A percentile compares a stretch with the other conserved stretches of the same genome.
These are phyloP conservation scores for Austropuccinia psidii DNA, from an alignment of 1,284 basidiomycete species.

Conservation along the genomic window DNA sequence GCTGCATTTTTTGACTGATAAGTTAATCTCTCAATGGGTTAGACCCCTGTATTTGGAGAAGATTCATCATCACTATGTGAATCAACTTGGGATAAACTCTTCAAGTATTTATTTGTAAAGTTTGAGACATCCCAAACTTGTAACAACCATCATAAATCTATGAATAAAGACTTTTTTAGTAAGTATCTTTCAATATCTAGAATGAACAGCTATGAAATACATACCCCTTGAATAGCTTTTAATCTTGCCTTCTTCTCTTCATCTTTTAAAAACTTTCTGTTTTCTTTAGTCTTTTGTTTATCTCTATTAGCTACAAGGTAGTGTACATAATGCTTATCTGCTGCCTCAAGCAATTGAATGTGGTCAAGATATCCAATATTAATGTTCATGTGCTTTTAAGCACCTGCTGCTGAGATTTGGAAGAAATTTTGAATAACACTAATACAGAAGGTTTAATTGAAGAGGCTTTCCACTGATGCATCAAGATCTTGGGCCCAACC, in stretches of 20 bases:
- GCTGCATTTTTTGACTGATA: too few species aligned
- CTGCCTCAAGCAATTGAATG: neutral
- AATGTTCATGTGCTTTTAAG: neutral
- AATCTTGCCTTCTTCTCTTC: neutral
- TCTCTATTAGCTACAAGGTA: neutral
- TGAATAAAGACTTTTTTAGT: neutral
- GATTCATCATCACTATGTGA: conserved; percentile 10
- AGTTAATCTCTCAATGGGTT: neutral
- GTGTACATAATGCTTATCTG: conserved; percentile 8
- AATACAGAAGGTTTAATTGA: too few species aligned
- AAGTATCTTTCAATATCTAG: neutral
- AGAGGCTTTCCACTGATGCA: too few species aligned
- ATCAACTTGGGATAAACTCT: neutral
- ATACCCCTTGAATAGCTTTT: neutral
- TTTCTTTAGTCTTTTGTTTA: neutral
- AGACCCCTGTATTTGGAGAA: neutral
- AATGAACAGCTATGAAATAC: neutral
- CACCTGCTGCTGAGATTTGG: neutral
- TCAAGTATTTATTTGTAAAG: neutral
- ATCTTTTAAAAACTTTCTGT: neutral
- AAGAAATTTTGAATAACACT: too few species aligned
- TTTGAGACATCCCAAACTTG: neutral
- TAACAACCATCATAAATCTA: neutral
- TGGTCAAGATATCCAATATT: neutral
- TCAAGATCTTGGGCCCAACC: too few species aligned